Evolutionary conservation across 352 stramenopile species (phyloP).

Genomic region (Globisporangium alternatum): DNA sequence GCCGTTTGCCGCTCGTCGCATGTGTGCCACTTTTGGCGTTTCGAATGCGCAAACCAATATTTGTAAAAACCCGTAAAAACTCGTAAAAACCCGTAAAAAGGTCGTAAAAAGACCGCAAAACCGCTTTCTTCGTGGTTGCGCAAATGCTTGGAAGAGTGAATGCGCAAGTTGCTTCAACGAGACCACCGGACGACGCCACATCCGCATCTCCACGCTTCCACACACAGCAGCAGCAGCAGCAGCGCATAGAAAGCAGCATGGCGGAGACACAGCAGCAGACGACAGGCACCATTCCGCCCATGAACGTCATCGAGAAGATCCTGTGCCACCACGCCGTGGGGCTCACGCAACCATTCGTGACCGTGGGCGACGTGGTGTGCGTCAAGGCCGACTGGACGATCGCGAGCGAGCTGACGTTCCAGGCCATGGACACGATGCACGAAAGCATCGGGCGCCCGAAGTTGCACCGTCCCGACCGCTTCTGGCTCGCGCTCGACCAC

Average conservation of each 20-base stretch:
- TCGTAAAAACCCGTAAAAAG: constrained; percentile 15
- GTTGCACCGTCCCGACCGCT: constrained; percentile 75
- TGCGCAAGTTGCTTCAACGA: constrained; percentile 3
- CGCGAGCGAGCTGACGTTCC: constrained; percentile 75
- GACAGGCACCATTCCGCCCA: constrained; percentile 25
- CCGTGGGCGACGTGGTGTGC: constrained; percentile 71
- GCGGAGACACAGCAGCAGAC: constrained; percentile 7
- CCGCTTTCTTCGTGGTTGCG: background rate
- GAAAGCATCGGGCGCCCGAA: constrained; percentile 64
- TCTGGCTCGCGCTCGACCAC: constrained; percentile 83
- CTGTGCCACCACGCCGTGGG: constrained; percentile 68
- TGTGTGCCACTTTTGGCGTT: background rate
- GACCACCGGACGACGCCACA: constrained; percentile 11
- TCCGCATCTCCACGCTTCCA: constrained; percentile 13
- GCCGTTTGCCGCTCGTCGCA: background rate
- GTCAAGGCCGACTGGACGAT: constrained; percentile 81
- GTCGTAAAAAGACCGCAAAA: background rate
- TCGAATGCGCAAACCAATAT: constrained; percentile 10
- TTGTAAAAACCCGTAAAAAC: constrained; percentile 9
- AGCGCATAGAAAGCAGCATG: background rate
- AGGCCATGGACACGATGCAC: constrained; percentile 84
- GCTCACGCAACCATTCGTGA: constrained; percentile 43
- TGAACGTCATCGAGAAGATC: constrained; percentile 89
- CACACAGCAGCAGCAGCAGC: constrained; percentile 2
- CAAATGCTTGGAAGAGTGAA: background rate